A percentile compares a stretch with the other conserved stretches of the same genome.
These are phyloP conservation scores for Aspergillus fumigatiaffinis DNA, from an alignment of 2,329 filamentous ascomycete species.

Conservation along the genomic window DNA sequence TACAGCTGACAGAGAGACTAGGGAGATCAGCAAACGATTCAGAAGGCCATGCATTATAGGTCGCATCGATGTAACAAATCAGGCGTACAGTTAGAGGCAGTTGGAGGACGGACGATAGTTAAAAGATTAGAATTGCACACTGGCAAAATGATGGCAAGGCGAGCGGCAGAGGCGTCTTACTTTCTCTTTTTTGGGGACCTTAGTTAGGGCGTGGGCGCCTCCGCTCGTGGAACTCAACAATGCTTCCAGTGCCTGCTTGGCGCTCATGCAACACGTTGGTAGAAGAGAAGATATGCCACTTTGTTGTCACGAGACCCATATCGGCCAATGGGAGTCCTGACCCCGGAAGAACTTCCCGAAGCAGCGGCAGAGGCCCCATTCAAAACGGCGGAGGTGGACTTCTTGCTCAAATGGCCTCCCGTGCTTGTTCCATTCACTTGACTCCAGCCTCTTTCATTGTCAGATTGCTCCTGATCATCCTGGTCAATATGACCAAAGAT, in stretches of 20 bases:
- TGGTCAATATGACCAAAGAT: constrained; percentile 66
- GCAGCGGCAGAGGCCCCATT: constrained; percentile 59
- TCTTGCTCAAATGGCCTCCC: constrained; percentile 53
- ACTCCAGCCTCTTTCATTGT: constrained; percentile 68
- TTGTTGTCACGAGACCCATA: constrained; percentile 82
- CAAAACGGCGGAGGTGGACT: constrained; percentile 62
- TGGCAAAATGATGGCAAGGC: background rate
- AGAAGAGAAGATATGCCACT: constrained; percentile 95
- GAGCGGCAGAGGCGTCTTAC: background rate
- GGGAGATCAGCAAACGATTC: background rate
- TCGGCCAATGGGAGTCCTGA: constrained; percentile 52
- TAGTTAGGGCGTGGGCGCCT: background rate
- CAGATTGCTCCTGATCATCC: constrained; percentile 64
- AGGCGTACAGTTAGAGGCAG: background rate
- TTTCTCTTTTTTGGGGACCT: background rate
- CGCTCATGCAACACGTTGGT: constrained; percentile 63
- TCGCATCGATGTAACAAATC: background rate
- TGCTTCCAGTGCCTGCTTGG: background rate
- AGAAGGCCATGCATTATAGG: background rate
- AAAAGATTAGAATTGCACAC: background rate
- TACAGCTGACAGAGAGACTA: background rate
- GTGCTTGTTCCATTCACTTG: constrained; percentile 66
- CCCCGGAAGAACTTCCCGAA: constrained; percentile 52
- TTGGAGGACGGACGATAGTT: background rate
- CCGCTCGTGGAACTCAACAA: background rate